These are phyloP conservation scores for Xylaria nigripes DNA, from an alignment of 495 filamentous ascomycete genomes.

Conservation along the genomic window DNA sequence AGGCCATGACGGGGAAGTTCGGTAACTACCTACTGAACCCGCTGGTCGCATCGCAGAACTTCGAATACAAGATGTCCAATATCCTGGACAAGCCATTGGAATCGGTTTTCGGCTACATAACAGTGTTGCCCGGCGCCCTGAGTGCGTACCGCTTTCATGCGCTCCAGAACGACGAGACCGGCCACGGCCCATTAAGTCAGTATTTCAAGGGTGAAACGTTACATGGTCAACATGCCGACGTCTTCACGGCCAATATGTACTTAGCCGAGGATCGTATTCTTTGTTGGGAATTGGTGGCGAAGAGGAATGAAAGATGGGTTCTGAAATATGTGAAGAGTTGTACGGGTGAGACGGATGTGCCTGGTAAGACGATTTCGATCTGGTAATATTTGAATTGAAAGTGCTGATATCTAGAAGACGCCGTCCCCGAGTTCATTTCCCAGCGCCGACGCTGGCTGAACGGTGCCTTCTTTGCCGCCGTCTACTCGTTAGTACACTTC, in stretches of 20 bases:
- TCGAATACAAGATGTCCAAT: constrained; percentile 99
- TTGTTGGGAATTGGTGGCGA: constrained; percentile 98
- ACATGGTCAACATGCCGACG: constrained; percentile 93
- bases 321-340: constrained; percentile 95
- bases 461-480: constrained; percentile 96
- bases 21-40: constrained; percentile 84
- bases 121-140: constrained; percentile 88
- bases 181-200: constrained; percentile 90
- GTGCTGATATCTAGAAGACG: constrained; percentile 39
- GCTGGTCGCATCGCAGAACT: constrained; percentile 93
- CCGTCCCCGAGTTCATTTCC: constrained; percentile 88
- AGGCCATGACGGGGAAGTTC: constrained; percentile 81
- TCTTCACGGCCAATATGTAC: constrained; percentile 99
- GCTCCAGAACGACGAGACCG: constrained; percentile 91
- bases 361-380: constrained; percentile 50
- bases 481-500: constrained; percentile 94
- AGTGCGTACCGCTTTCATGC: constrained; percentile 96
- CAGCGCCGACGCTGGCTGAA: constrained; percentile 96
- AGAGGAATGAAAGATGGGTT: constrained; percentile 91
- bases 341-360: constrained; percentile 95
- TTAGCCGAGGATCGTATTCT: constrained; percentile 97
- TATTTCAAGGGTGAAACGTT: constrained; percentile 99
- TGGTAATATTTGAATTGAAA: not conserved
- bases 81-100: constrained; percentile 97
- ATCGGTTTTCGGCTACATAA: constrained; percentile 96